Conservation (phyloP, 805 yeast species). For the Candida sakaeoensis region DNA sequence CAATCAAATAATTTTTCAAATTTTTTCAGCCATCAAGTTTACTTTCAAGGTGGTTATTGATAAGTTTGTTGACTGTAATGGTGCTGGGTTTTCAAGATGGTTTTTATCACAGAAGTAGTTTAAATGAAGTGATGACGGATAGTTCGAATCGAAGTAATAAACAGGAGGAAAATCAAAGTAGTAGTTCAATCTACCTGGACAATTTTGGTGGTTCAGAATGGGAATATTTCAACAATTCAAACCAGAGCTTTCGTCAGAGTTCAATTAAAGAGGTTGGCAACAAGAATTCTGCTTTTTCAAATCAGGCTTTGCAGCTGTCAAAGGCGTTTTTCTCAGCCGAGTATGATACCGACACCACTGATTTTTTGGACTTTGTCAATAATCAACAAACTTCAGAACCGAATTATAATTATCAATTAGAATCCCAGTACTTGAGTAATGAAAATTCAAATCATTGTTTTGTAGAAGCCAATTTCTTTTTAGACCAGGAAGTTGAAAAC, state of each 20-base stretch:
- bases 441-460: background rate
- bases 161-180: background rate
- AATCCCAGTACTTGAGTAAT: background rate
- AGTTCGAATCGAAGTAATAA: background rate
- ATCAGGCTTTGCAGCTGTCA: constrained; percentile 9
- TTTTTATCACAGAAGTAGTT: background rate
- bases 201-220: background rate
- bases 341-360: constrained; percentile 10
- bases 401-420: constrained; percentile 2
- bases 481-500: background rate
- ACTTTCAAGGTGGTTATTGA: background rate
- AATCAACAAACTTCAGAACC: background rate
- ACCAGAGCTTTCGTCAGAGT: constrained; percentile 1
- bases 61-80: background rate
- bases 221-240: constrained; percentile 3
- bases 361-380: constrained; percentile 7
- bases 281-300: constrained; percentile 8
- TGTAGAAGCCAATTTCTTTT: constrained; percentile 4
- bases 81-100: constrained; percentile 5
- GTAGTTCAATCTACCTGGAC: background rate
- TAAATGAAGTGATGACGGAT: background rate
- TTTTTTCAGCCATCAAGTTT: background rate
- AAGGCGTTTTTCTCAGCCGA: constrained; percentile 10
- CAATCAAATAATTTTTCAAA: background rate
- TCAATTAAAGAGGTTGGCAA: constrained; percentile 1